A percentile compares a stretch with the other conserved stretches of the same genome.
phyloP scores from a whole-genome alignment of 352 stramenopile species.

The Phytophthora ramorum region DNA sequence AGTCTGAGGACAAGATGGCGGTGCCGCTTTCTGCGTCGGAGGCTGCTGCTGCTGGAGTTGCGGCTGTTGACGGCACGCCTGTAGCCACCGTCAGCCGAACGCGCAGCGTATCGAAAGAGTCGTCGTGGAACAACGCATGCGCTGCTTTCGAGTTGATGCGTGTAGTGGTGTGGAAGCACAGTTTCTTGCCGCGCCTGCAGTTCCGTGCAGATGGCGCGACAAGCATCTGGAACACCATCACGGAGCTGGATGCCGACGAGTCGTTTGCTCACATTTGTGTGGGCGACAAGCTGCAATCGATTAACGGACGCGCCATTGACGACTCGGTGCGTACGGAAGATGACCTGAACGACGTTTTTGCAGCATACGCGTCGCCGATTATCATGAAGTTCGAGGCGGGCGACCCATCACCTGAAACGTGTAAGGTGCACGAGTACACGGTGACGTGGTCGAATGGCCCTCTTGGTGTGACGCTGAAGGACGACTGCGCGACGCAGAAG shows the following conservation, averaged over 20 bases:
- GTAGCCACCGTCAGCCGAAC: slow-evolving; percentile 34
- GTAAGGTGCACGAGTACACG: slow-evolving; percentile 84
- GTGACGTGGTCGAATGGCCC: slow-evolving; percentile 90
- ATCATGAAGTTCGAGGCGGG: slow-evolving; percentile 86
- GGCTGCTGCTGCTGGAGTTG: slow-evolving; percentile 26
- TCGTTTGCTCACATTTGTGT: slow-evolving; percentile 79
- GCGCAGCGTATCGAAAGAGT: slow-evolving; percentile 74
- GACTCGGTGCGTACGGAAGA: slow-evolving; percentile 64
- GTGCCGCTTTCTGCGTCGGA: slow-evolving; percentile 25
- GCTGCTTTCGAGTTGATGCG: slow-evolving; percentile 73
- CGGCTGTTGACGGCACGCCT: slow-evolving; percentile 25
- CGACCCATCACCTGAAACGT: slow-evolving; percentile 53
- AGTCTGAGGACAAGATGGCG: slow-evolving; percentile 74
- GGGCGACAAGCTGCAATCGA: slow-evolving; percentile 74
- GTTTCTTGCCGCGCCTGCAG: slow-evolving; percentile 76
- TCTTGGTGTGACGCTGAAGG: slow-evolving; percentile 85
- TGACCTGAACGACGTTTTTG: slow-evolving; percentile 79
- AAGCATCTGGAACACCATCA: slow-evolving; percentile 72
- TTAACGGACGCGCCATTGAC: slow-evolving; percentile 80
- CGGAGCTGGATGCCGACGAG: slow-evolving; percentile 79
- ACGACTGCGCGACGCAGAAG: slow-evolving; percentile 86
- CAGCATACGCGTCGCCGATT: slow-evolving; percentile 72
- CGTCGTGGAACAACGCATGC: slow-evolving; percentile 87
- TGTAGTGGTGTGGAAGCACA: slow-evolving; percentile 90
- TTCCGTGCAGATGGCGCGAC: slow-evolving; percentile 53